A percentile compares a stretch with the other conserved stretches of the same genome.
phyloP scores from a whole-genome alignment of 352 stramenopile species.

The Pythium sp. region DNA sequence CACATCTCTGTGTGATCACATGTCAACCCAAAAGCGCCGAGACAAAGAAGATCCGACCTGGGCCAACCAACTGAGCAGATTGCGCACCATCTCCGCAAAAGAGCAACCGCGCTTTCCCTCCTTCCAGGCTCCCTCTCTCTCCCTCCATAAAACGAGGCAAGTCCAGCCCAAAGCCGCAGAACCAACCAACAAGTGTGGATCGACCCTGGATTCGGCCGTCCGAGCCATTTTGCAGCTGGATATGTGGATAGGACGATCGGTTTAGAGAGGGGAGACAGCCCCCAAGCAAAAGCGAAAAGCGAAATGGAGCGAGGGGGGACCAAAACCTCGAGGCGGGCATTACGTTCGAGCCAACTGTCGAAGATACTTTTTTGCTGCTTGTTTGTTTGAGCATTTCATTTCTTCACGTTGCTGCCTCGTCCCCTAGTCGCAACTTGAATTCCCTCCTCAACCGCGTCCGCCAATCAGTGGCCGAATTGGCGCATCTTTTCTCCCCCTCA shows the following conservation, averaged over 20 bases:
- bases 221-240: not conserved
- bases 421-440: constrained; percentile 8
- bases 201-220: too few species aligned
- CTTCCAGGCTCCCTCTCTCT: not conserved
- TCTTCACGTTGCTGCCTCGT: constrained; percentile 1
- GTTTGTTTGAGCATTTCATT: not conserved
- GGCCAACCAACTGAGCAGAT: not conserved
- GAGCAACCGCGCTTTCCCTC: not conserved
- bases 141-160: not conserved
- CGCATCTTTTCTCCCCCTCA: constrained; percentile 25
- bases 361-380: constrained; percentile 33
- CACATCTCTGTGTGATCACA: not conserved
- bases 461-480: constrained; percentile 21
- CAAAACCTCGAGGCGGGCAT: not conserved
- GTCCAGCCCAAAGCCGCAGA: not conserved
- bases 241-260: not conserved
- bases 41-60: not conserved
- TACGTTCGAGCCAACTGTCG: constrained; percentile 7
- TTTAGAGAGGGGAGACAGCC: not conserved
- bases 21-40: not conserved
- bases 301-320: constrained; percentile 5
- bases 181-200: not conserved
- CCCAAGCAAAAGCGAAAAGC: not conserved
- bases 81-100: not conserved
- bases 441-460: not conserved